These are phyloP conservation scores for Verticillium zaregamsianum DNA, from an alignment of 2,329 filamentous ascomycete species.

Conservation along the genomic window DNA sequence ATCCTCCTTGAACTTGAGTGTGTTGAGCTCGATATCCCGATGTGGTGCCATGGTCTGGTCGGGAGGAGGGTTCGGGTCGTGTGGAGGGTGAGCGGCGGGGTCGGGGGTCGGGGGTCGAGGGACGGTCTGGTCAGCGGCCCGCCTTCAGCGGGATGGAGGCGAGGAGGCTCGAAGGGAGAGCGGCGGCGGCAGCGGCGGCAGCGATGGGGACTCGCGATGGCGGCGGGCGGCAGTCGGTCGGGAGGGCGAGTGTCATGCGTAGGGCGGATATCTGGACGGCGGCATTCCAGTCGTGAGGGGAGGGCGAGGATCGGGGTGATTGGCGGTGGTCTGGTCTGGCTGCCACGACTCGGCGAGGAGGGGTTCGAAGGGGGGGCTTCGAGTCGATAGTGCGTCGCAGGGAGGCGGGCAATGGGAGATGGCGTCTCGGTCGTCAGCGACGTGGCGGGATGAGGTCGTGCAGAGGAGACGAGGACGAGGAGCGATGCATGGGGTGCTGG, in stretches of 20 bases:
- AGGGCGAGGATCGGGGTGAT: not conserved
- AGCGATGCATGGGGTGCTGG: not conserved
- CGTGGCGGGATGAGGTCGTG: not conserved
- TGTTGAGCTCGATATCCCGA: slow-evolving; percentile 50
- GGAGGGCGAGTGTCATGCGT: not conserved
- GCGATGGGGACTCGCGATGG: not conserved
- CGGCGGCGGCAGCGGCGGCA: not conserved
- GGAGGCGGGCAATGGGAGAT: not conserved
- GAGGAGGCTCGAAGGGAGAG: slow-evolving; percentile 1
- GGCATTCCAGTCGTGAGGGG: not conserved
- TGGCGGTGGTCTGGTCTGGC: not conserved
- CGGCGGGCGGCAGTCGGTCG: not conserved
- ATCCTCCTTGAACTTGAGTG: slow-evolving; percentile 56
- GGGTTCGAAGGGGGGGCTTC: not conserved
- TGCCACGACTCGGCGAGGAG: not conserved
- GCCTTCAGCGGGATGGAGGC: slow-evolving; percentile 1
- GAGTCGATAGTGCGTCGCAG: not conserved
- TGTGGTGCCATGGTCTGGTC: slow-evolving; percentile 29
- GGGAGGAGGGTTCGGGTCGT: not conserved
- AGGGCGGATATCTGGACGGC: not conserved
- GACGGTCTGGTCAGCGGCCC: not conserved
- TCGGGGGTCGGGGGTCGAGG: too few relatives aligned
- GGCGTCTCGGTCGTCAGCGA: not conserved
- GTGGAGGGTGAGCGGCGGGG: too few relatives aligned
- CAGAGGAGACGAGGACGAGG: not conserved